Evolutionary conservation across 495 filamentous ascomycete species (phyloP).

Genomic region (Darksidea phi): DNA sequence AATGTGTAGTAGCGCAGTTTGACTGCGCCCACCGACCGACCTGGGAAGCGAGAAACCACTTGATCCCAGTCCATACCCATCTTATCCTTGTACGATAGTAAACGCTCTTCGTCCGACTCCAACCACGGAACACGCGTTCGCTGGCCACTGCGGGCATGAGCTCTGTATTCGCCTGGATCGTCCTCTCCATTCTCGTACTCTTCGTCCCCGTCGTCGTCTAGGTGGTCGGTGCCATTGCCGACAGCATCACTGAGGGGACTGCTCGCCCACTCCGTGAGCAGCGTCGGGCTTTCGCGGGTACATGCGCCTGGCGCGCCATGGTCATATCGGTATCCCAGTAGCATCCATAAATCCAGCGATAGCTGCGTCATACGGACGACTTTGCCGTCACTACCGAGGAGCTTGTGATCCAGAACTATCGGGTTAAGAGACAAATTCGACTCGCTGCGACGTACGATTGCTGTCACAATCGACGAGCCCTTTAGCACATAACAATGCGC

Average conservation of each 20-base stretch:
- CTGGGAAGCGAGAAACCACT: too few species aligned
- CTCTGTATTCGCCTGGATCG: slow-evolving; percentile 3
- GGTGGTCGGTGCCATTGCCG: slow-evolving; percentile 7
- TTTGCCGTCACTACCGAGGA: slow-evolving; percentile 14
- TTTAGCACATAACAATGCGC: slow-evolving; percentile 14
- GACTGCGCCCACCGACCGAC: too few species aligned
- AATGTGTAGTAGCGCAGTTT: too few species aligned
- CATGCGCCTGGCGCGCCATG: slow-evolving; percentile 12
- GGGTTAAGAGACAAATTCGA: slow-evolving; percentile 6
- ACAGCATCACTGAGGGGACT: slow-evolving; percentile 7
- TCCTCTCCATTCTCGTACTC: too few species aligned
- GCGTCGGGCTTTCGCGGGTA: slow-evolving; percentile 8
- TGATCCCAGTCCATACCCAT: slow-evolving; percentile 16
- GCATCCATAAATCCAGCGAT: too few species aligned
- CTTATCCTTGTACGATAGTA: slow-evolving; percentile 17
- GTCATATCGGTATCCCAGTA: slow-evolving; percentile 22
- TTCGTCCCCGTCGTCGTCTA: slow-evolving; percentile 5
- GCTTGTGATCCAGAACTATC: slow-evolving; percentile 16
- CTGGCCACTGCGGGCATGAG: too few species aligned
- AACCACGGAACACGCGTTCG: slow-evolving; percentile 15
- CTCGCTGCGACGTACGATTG: slow-evolving; percentile 13
- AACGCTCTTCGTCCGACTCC: slow-evolving; percentile 12
- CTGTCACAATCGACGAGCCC: slow-evolving; percentile 17
- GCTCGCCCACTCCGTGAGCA: slow-evolving; percentile 7
- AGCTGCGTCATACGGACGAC: too few species aligned